Percentiles rank a stretch among this genome's conserved stretches.
phyloP scores from a whole-genome alignment of 108 stramenopile species.

The Schizochytrium sp. region DNA sequence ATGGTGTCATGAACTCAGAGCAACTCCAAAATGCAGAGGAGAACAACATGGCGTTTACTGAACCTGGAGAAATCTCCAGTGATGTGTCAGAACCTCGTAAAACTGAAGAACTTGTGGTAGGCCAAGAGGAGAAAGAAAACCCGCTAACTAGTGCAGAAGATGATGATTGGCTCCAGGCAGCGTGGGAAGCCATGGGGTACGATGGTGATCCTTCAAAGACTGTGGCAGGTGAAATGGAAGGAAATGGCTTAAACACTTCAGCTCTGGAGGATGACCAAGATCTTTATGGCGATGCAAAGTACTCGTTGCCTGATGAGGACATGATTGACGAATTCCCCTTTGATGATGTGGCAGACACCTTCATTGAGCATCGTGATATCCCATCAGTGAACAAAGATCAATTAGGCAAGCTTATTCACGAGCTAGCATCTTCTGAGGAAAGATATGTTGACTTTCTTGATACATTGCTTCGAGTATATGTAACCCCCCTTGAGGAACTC shows the following conservation, averaged over 20 bases:
- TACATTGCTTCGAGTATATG: not conserved
- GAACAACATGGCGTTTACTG: no score
- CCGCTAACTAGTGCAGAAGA: not conserved
- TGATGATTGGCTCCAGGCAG: constrained; percentile 15
- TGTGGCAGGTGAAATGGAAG: no score
- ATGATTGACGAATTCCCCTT: not conserved
- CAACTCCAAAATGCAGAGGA: no score
- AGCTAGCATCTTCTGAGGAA: constrained; percentile 43
- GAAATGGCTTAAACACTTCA: no score
- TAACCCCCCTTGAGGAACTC: not conserved
- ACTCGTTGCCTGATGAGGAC: not conserved
- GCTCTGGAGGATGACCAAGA: not conserved
- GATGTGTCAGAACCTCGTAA: no score
- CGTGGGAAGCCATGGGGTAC: constrained; percentile 1
- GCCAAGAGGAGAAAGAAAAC: not conserved
- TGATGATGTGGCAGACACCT: not conserved
- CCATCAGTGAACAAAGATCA: not conserved
- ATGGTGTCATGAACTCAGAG: no score
- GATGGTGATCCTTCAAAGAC: not conserved
- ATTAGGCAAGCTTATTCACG: not conserved
- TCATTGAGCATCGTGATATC: not conserved
- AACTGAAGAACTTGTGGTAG: not conserved
- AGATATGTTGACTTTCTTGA: constrained; percentile 39
- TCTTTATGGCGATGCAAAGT: not conserved
- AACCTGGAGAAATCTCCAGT: no score